These are phyloP conservation scores for Amauroascus niger DNA, from an alignment of 2,329 filamentous ascomycete genomes.

Conservation along the genomic window DNA sequence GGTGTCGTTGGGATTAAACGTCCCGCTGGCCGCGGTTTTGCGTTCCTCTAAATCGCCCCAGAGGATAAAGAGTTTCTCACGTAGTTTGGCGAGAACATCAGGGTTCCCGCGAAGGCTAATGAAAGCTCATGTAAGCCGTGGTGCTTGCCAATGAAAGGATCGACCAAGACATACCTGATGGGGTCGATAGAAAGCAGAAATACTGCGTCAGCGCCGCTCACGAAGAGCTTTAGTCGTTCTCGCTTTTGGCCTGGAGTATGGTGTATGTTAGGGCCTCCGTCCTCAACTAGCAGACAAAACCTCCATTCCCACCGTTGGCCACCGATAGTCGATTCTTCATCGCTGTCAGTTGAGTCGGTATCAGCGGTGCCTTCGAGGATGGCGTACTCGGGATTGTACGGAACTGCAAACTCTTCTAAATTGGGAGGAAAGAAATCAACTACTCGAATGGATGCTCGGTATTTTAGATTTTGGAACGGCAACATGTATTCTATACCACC, in stretches of 20 bases:
- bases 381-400: conserved; percentile 43
- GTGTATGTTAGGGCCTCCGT: conserved; percentile 40
- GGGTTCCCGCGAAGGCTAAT: conserved; percentile 49
- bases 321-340: conserved; percentile 10
- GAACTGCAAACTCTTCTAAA: conserved; percentile 60
- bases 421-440: conserved; percentile 66
- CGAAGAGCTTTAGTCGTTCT: conserved; percentile 54
- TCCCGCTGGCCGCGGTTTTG: conserved; percentile 38
- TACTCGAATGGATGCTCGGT: conserved; percentile 61
- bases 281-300: conserved; percentile 70
- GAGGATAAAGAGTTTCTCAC: conserved; percentile 62
- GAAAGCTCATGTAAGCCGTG: conserved; percentile 10
- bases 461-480: conserved; percentile 66
- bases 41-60: conserved; percentile 80
- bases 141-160: background rate
- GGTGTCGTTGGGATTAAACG: conserved; percentile 16
- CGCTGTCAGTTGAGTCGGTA: conserved; percentile 15
- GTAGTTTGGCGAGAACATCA: conserved; percentile 44
- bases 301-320: conserved; percentile 63
- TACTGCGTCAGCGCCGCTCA: conserved; percentile 52
- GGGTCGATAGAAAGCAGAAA: conserved; percentile 49
- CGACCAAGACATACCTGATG: conserved; percentile 41
- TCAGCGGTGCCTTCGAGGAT: conserved; percentile 36
- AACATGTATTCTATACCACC: conserved; percentile 41
- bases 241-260: conserved; percentile 29